Evolutionary conservation across 1,284 basidiomycete genomes (phyloP).

Genomic region (Heterobasidion irregulare): DNA sequence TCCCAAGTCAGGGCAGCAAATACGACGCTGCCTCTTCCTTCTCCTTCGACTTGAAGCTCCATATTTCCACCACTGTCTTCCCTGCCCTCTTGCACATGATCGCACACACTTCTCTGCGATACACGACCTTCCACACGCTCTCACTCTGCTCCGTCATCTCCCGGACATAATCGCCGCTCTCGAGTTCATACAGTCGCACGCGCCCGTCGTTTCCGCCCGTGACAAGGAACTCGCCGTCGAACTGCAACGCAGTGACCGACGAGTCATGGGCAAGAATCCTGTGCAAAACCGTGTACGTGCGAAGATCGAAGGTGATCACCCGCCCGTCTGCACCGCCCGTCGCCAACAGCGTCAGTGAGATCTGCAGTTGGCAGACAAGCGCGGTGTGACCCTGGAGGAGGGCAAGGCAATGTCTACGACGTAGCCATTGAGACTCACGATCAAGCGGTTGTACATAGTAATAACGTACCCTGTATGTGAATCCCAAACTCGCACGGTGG

Average conservation of each 20-base stretch:
- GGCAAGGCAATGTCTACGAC: constrained; percentile 67
- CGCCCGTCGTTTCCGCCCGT: constrained; percentile 89
- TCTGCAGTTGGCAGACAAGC: constrained; percentile 89
- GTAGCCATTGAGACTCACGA: background rate
- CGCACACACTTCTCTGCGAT: constrained; percentile 72
- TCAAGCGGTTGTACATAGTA: background rate
- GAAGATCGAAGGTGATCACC: constrained; percentile 83
- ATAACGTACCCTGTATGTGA: constrained; percentile 62
- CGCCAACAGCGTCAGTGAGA: constrained; percentile 68
- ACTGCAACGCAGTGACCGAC: constrained; percentile 85
- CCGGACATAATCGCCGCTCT: constrained; percentile 63
- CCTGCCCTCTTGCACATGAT: constrained; percentile 79
- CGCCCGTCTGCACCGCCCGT: constrained; percentile 94
- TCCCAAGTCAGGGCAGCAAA: background rate
- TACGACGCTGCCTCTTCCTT: background rate
- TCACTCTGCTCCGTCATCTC: constrained; percentile 74
- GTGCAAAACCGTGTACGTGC: constrained; percentile 28
- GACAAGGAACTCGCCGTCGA: constrained; percentile 74
- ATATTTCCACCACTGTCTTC: constrained; percentile 88
- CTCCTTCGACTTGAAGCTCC: constrained; percentile 52
- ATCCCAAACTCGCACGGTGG: constrained; percentile 87
- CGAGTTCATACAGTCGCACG: constrained; percentile 80
- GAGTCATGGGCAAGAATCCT: constrained; percentile 82
- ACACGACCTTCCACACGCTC: constrained; percentile 85
- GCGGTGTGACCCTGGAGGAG: constrained; percentile 91